Evolutionary conservation across 1,284 basidiomycete species (phyloP).

Genomic region (Schizophyllum commune): DNA sequence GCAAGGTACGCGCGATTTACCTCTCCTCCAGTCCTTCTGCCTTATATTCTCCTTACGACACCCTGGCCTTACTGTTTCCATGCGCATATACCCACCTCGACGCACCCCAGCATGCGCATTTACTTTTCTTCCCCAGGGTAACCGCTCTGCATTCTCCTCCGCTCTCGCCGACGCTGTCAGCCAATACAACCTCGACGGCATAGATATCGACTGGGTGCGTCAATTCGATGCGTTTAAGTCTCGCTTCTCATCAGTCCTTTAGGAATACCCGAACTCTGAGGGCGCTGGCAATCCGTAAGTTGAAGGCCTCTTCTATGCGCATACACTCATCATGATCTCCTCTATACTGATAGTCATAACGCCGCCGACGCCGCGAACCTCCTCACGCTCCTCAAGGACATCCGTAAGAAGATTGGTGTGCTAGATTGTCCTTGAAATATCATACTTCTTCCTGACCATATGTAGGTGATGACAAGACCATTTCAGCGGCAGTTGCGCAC

Average conservation of each 20-base stretch:
- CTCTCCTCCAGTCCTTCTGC: too few species aligned
- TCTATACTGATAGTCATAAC: conserved; percentile 12
- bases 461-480: conserved; percentile 48
- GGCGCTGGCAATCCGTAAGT: conserved; percentile 59
- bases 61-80: too few species aligned
- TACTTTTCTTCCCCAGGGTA: conserved; percentile 19
- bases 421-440: neutral
- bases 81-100: neutral
- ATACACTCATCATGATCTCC: neutral
- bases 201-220: conserved; percentile 69
- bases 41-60: too few species aligned
- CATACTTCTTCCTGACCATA: neutral
- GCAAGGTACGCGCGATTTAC: too few species aligned
- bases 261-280: conserved; percentile 66
- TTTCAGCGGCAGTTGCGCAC: conserved; percentile 65
- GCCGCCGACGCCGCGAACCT: conserved; percentile 60
- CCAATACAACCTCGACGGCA: conserved; percentile 60
- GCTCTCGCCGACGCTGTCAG: conserved; percentile 55
- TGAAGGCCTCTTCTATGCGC: too few species aligned
- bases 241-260: conserved; percentile 1
- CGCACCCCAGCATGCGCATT: neutral
- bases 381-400: conserved; percentile 51
- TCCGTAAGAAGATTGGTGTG: conserved; percentile 51
- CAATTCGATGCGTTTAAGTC: neutral
- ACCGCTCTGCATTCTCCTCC: conserved; percentile 50